Evolutionary conservation across 2,329 filamentous ascomycete species (phyloP).

Genomic region (Phaeoacremonium minimum): DNA sequence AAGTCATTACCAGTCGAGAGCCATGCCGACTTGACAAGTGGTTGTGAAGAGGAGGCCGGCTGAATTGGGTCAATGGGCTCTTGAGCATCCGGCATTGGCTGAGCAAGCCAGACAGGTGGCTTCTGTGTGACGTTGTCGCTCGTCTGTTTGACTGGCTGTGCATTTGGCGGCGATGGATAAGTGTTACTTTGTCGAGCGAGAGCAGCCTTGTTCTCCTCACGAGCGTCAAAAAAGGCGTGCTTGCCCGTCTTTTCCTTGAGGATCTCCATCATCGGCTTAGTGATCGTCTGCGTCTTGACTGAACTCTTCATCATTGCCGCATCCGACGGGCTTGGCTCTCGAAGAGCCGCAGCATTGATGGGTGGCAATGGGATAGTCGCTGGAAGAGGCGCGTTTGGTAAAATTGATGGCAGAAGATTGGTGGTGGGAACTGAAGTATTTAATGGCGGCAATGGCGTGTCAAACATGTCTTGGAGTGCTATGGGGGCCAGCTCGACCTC

Average conservation of each 20-base stretch:
- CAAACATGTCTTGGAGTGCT: too few relatives aligned
- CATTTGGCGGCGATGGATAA: neutral
- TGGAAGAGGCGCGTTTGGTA: too few relatives aligned
- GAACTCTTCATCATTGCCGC: conserved; percentile 7
- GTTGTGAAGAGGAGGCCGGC: too few relatives aligned
- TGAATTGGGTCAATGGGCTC: too few relatives aligned
- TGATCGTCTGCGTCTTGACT: neutral
- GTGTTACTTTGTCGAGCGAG: conserved; percentile 1
- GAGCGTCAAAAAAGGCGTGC: conserved; percentile 17
- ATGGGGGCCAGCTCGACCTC: too few relatives aligned
- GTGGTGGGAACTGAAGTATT: too few relatives aligned
- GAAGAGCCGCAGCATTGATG: conserved; percentile 1
- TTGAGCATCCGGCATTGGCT: too few relatives aligned
- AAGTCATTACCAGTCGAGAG: conserved; percentile 1
- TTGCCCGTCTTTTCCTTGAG: conserved; percentile 17
- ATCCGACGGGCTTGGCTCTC: conserved; percentile 12
- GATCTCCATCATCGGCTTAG: conserved; percentile 4
- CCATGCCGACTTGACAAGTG: too few relatives aligned
- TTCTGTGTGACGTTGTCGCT: neutral
- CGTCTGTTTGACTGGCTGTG: too few relatives aligned
- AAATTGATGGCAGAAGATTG: too few relatives aligned
- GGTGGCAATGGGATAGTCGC: conserved; percentile 2
- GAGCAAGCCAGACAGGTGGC: neutral
- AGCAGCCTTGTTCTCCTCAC: conserved; percentile 16
- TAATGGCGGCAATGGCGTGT: too few relatives aligned